Evolutionary conservation across 345 rosid genomes (phyloP).

Genomic region (Triadica sebifera): DNA sequence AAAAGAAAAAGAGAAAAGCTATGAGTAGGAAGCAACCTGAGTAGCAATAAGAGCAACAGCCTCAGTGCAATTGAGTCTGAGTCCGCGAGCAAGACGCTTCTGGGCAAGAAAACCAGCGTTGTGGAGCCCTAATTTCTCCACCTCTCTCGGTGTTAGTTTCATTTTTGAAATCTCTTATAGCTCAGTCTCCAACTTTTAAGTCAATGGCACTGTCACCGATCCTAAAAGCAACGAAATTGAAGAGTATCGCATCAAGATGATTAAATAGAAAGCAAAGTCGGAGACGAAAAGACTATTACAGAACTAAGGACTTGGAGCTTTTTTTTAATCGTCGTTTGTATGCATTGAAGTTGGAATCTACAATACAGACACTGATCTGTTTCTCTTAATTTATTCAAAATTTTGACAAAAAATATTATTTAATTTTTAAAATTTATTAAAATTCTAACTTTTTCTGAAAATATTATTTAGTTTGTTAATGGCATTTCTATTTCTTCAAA

Average conservation of each 20-base stretch:
- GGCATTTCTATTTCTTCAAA: too few relatives aligned
- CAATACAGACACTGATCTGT: not conserved
- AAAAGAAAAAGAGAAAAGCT: not conserved
- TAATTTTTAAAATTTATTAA: too few relatives aligned
- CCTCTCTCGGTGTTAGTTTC: constrained; percentile 77
- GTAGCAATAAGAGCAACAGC: constrained; percentile 83
- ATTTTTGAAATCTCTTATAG: constrained; percentile 24
- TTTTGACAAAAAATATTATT: too few relatives aligned
- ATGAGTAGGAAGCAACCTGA: constrained; percentile 47
- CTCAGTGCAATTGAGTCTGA: constrained; percentile 78
- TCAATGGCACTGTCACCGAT: not conserved
- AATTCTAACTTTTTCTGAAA: too few relatives aligned
- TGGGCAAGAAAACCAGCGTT: constrained; percentile 88
- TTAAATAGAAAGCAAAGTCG: not conserved
- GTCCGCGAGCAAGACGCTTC: constrained; percentile 95
- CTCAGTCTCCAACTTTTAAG: not conserved
- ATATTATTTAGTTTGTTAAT: too few relatives aligned
- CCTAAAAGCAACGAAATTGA: not conserved
- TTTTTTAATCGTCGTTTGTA: not conserved
- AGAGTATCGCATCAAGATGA: not conserved
- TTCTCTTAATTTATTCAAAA: too few relatives aligned
- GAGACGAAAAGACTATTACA: not conserved
- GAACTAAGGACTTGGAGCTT: not conserved
- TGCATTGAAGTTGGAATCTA: not conserved
- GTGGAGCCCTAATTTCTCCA: constrained; percentile 79